phyloP scores from a whole-genome alignment of 345 rosid genomes.

The Sapria himalayana region DNA sequence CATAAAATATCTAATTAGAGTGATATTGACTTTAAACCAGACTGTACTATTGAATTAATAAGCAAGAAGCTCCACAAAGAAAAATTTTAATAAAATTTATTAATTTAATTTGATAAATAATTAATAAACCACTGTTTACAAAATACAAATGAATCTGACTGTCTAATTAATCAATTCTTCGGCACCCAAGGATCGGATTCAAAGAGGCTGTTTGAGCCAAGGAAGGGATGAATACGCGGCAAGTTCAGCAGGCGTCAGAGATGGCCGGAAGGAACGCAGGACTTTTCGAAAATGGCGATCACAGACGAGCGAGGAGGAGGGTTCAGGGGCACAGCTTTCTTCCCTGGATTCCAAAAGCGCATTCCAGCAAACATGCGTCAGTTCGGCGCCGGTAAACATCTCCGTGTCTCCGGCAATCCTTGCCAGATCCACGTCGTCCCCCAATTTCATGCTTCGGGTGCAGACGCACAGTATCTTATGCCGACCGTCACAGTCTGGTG shows the following conservation, averaged over 20 bases:
- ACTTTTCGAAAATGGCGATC: constrained; percentile 49
- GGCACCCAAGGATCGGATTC: too few species aligned
- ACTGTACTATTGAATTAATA: too few species aligned
- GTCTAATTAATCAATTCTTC: too few species aligned
- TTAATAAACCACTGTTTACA: too few species aligned
- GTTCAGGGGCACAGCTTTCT: too few species aligned
- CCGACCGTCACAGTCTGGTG: constrained; percentile 62
- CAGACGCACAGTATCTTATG: constrained; percentile 56
- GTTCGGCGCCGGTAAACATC: constrained; percentile 76
- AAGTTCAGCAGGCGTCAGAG: constrained; percentile 39
- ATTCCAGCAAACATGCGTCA: constrained; percentile 71
- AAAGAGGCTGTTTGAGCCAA: too few species aligned
- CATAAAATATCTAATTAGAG: too few species aligned
- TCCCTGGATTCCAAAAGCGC: constrained; percentile 67
- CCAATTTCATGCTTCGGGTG: constrained; percentile 55
- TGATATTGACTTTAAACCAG: too few species aligned
- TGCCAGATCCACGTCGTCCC: constrained; percentile 44
- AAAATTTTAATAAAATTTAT: too few species aligned
- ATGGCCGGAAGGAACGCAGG: constrained; percentile 47
- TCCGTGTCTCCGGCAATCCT: constrained; percentile 57
- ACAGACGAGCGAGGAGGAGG: constrained; percentile 31
- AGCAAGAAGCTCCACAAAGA: too few species aligned
- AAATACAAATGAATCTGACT: too few species aligned
- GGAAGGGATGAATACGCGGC: constrained; percentile 44
- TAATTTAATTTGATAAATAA: too few species aligned